Evolutionary conservation across 140 eudicot genomes (phyloP), one percentile per base, ranked within the genome.

Genomic region (Eryngium alpinum): DNA sequence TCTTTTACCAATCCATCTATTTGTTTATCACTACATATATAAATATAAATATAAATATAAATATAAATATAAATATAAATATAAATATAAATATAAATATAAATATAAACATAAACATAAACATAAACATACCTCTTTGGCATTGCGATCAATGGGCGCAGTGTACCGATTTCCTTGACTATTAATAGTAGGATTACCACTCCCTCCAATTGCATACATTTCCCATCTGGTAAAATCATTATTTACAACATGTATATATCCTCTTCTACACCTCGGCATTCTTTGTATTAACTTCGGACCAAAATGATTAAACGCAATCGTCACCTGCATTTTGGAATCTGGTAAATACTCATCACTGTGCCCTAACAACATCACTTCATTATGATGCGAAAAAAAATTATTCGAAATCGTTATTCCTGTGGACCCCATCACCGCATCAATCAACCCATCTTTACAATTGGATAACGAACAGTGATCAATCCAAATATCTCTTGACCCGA

Each of bases 121-220:
- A 3, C 25, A 49, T 33, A 43, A n/a, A 46, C 14, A 67, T 81
- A 93, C 98, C 95, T 93, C 94, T 73, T 94, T 94, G 10, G 98
- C 98, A 74, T 90, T 87, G 18, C 72, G 96, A 74, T 94, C 87
- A 0, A 77, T 77, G 0, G 98, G 98, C 3, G 98, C 98, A 29
- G 90, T 92, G 78, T 90, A 94, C 25, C 96, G 93, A 82, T 94
- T 94, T 21, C 98, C 98, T 63, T 94, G 98, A 89, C 98, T 94
- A 28, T 94, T 94, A 28, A 94, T 94, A 24, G 98, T 94, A 12
- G 97, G 98, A 63, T 88, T 89, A 1, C 98, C 97, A 50, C 98
- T 94, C 43, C 98, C 98, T 75, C 98, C 98, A 53, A 94, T 94
- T 0, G 98, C 98, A 75, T 94, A 94, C 98, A 94, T 94, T 82